Percentiles rank a stretch among this genome's conserved stretches.
Conservation (phyloP, 2,329 filamentous ascomycete genomes). For the Bipolaris sorokiniana region DNA sequence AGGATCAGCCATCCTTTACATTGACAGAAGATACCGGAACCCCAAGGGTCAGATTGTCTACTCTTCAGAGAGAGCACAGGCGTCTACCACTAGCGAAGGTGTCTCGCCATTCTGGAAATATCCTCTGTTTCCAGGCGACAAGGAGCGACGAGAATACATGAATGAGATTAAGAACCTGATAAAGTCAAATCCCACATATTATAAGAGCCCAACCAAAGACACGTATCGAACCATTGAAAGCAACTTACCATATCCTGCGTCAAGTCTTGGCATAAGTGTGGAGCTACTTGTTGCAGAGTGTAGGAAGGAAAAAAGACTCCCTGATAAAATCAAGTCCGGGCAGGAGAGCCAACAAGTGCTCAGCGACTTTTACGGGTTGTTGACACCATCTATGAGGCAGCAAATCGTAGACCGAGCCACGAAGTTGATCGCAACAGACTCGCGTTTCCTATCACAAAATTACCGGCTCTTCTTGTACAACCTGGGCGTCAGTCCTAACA, state of each 20-base stretch:
- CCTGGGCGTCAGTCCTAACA: slow-evolving; percentile 24
- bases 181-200: slow-evolving; percentile 10
- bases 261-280: slow-evolving; percentile 25
- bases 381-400: slow-evolving; percentile 21
- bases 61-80: slow-evolving; percentile 2
- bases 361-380: slow-evolving; percentile 31
- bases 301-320: slow-evolving; percentile 13
- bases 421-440: slow-evolving; percentile 24
- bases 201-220: slow-evolving; percentile 4
- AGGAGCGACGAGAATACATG: slow-evolving; percentile 25
- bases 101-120: slow-evolving; percentile 20
- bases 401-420: slow-evolving; percentile 25
- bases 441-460: slow-evolving; percentile 15
- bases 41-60: slow-evolving; percentile 11
- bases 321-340: not conserved
- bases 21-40: slow-evolving; percentile 33
- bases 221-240: slow-evolving; percentile 11
- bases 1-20: slow-evolving; percentile 32
- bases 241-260: slow-evolving; percentile 15
- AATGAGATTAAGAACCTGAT: slow-evolving; percentile 25
- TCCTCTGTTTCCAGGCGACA: slow-evolving; percentile 28
- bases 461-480: slow-evolving; percentile 18
- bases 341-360: slow-evolving; percentile 11
- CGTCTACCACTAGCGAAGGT: not conserved
- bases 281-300: slow-evolving; percentile 14